A percentile compares a stretch with the other conserved stretches of the same genome.
These are phyloP conservation scores for Blepharisma stoltei DNA, from an alignment of 73 alveolate species.

Conservation along the genomic window DNA sequence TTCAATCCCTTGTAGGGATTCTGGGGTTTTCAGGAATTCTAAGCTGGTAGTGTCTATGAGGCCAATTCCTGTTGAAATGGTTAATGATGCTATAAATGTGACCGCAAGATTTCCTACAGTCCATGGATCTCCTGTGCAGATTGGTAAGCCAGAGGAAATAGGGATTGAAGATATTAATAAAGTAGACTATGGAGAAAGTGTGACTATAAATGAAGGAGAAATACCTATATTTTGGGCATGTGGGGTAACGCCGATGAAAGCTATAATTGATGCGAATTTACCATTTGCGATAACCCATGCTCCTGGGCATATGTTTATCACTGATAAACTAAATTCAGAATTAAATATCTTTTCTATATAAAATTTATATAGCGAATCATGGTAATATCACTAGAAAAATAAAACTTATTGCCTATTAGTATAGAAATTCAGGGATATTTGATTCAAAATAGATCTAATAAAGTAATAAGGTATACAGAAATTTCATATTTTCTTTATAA, in stretches of 20 bases:
- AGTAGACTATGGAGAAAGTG: conserved; percentile 57
- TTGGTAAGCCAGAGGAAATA: conserved; percentile 32
- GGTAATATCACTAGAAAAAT: too few relatives aligned
- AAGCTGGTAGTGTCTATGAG: conserved; percentile 69
- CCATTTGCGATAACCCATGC: conserved; percentile 73
- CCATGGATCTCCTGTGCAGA: conserved; percentile 64
- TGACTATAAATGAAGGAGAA: conserved; percentile 42
- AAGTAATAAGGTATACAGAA: too few relatives aligned
- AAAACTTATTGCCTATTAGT: too few relatives aligned
- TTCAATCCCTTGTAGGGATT: conserved; percentile 39
- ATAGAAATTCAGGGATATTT: too few relatives aligned
- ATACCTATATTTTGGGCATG: conserved; percentile 82
- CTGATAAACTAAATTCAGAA: conserved; percentile 56
- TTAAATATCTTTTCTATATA: conserved; percentile 6
- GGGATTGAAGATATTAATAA: conserved; percentile 48
- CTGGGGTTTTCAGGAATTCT: conserved; percentile 52
- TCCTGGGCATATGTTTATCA: conserved; percentile 80
- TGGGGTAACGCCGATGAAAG: conserved; percentile 77
- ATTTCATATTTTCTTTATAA: too few relatives aligned
- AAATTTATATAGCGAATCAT: too few relatives aligned
- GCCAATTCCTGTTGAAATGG: conserved; percentile 48
- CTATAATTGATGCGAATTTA: conserved; percentile 40
- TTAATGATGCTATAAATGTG: conserved; percentile 39
- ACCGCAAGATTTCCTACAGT: conserved; percentile 61
- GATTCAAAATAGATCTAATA: too few relatives aligned